Evolutionary conservation across 2,329 filamentous ascomycete genomes (phyloP).

Genomic region (Trichoderma afroharzianum): DNA sequence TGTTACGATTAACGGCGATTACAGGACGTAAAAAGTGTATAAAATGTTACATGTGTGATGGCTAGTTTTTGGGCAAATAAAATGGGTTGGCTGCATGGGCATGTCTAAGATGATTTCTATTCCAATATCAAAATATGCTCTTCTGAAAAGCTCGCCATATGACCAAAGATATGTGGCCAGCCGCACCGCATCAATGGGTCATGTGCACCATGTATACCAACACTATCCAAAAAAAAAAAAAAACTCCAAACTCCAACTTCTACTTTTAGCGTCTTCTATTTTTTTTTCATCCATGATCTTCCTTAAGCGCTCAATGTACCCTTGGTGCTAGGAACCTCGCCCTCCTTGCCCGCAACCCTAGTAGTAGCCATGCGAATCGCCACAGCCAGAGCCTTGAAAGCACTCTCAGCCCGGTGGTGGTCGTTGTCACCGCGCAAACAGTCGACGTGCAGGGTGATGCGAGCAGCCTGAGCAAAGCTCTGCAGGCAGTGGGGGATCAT

Average conservation of each 20-base stretch:
- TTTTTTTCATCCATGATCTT: background rate
- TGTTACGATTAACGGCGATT: conserved; percentile 66
- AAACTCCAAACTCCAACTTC: background rate
- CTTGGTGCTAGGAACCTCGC: conserved; percentile 94
- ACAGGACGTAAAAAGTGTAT: conserved; percentile 49
- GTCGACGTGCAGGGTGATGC: conserved; percentile 93
- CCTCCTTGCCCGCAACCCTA: conserved; percentile 73
- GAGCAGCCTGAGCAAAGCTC: conserved; percentile 87
- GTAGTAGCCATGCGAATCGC: conserved; percentile 75
- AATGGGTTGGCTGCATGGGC: background rate
- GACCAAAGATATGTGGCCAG: background rate
- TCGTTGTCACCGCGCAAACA: conserved; percentile 89
- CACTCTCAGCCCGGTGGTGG: conserved; percentile 92
- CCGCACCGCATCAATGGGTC: background rate
- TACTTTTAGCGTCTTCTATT: background rate
- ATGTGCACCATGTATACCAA: background rate
- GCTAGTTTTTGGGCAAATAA: background rate
- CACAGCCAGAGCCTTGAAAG: conserved; percentile 92
- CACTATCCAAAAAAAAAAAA: conserved; percentile 8
- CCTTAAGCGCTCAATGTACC: conserved; percentile 68
- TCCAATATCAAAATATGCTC: background rate
- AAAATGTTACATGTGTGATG: background rate
- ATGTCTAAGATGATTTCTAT: background rate
- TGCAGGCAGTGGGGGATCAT: conserved; percentile 97
- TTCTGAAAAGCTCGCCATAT: background rate